These are phyloP conservation scores for Alternaria viburni DNA, from an alignment of 2,329 filamentous ascomycete genomes.

Conservation along the genomic window DNA sequence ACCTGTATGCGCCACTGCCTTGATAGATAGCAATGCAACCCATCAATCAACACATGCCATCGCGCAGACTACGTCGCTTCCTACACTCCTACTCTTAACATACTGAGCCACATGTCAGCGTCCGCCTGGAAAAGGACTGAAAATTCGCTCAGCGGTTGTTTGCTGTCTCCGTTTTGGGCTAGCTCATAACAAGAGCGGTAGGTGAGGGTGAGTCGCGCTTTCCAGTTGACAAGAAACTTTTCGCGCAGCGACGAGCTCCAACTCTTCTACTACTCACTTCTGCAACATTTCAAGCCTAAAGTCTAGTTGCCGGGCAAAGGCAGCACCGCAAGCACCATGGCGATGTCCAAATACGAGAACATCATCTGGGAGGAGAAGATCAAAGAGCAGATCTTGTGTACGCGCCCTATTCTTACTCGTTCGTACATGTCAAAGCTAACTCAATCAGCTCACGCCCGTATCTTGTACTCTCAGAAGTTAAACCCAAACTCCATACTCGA, in stretches of 20 bases:
- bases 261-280: background rate
- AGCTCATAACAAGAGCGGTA: background rate
- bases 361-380: background rate
- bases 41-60: background rate
- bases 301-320: background rate
- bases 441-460: background rate
- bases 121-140: background rate
- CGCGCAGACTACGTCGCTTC: background rate
- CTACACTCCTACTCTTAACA: background rate
- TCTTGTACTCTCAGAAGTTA: no score
- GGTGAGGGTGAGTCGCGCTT: background rate
- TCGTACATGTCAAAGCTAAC: no score
- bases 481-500: no score
- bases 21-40: background rate
- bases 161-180: background rate
- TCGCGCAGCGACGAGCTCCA: background rate
- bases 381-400: background rate
- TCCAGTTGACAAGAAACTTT: background rate
- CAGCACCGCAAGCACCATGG: background rate
- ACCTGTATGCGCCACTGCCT: no score
- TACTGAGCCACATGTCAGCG: background rate
- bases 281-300: no score
- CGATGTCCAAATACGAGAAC: background rate
- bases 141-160: background rate
- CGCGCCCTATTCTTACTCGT: no score